A percentile compares a stretch with the other conserved stretches of the same genome.
phyloP scores from a whole-genome alignment of 352 stramenopile species.

The Stramenopiles sp. region DNA sequence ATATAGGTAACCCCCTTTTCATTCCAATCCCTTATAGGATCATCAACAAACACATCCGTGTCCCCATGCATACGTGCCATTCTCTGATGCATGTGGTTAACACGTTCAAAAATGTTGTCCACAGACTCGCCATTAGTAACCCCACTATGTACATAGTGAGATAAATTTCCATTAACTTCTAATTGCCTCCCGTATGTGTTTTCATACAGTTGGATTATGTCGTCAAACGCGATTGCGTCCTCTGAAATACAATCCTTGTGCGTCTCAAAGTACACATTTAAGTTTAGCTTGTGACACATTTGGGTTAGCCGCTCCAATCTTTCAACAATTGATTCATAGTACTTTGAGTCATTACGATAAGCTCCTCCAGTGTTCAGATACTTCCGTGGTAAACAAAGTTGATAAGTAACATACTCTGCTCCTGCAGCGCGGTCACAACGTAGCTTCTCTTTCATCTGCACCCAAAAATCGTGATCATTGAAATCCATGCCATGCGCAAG shows the following conservation, averaged over 20 bases:
- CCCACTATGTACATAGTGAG: not conserved
- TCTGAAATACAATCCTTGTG: constrained; percentile 3
- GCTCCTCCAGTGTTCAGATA: constrained; percentile 1
- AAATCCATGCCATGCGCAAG: not conserved
- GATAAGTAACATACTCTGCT: constrained; percentile 7
- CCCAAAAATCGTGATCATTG: not conserved
- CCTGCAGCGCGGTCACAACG: not conserved
- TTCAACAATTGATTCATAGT: not conserved
- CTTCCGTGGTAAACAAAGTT: constrained; percentile 1
- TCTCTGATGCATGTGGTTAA: constrained; percentile 11
- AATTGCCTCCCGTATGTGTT: not conserved
- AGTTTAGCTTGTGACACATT: not conserved
- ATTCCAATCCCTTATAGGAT: not conserved
- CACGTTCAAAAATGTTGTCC: not conserved
- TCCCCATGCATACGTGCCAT: not conserved
- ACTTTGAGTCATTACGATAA: not conserved
- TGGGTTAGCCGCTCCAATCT: not conserved
- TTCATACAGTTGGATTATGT: constrained; percentile 5
- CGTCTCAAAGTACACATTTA: constrained; percentile 8
- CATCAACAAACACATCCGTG: not conserved
- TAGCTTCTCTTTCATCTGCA: not conserved
- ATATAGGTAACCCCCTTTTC: not conserved
- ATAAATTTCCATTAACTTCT: not conserved
- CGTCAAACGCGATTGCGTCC: not conserved
- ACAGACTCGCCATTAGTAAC: not conserved